Percentiles rank a stretch among this genome's conserved stretches.
Evolutionary conservation across 2,329 filamentous ascomycete genomes (phyloP).

Genomic region (Colletotrichum noveboracense): DNA sequence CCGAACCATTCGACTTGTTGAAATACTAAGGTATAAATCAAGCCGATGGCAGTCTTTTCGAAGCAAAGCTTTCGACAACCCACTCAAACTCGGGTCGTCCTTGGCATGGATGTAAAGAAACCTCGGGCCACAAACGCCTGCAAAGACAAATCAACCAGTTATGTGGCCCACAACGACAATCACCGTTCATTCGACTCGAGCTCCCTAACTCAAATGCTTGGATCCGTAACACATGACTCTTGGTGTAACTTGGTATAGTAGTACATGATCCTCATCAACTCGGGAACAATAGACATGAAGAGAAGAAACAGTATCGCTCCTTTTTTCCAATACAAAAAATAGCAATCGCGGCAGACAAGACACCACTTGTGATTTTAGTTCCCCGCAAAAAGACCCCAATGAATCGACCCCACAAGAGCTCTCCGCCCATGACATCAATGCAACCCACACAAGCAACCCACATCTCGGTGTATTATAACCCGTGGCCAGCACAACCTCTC

Average conservation of each 20-base stretch:
- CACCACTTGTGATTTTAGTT: background rate
- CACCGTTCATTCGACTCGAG: background rate
- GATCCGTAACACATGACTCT: background rate
- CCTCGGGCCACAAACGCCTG: background rate
- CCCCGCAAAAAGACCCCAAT: background rate
- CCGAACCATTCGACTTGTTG: background rate
- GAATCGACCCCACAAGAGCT: background rate
- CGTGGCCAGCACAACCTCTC: background rate
- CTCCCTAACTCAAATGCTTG: background rate
- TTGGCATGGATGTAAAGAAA: background rate
- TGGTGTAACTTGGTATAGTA: slow-evolving; percentile 8
- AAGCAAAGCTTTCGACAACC: background rate
- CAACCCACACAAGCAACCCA: slow-evolving; percentile 4
- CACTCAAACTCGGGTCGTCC: background rate
- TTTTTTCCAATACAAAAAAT: background rate
- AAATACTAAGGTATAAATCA: fast-evolving
- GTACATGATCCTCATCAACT: slow-evolving; percentile 2
- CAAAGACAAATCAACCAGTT: background rate
- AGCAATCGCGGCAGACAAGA: background rate
- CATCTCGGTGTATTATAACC: background rate
- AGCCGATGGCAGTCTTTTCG: background rate
- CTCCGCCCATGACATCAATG: slow-evolving; percentile 3
- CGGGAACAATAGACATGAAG: background rate
- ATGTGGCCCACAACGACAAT: background rate
- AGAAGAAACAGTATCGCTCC: background rate